Evolutionary conservation across 176 grass and related monocot species (phyloP).

Genomic region (Sorghum bicolor): Sorghum_bicolor_NCBIv3 NC_012871.2:71597501-71598000

Average conservation of each 20-base stretch:
- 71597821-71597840: neutral
- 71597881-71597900: constrained; percentile 56
- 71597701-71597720: neutral
- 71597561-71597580: neutral
- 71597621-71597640: constrained; percentile 9
- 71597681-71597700: neutral
- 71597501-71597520: neutral
- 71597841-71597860: constrained; percentile 32
- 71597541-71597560: neutral
- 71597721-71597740: neutral
- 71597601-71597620: neutral
- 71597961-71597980: constrained; percentile 96
- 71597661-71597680: neutral
- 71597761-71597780: neutral
- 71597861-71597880: neutral
- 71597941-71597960: constrained; percentile 66
- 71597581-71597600: neutral
- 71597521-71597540: neutral
- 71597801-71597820: neutral
- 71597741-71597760: neutral
- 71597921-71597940: constrained; percentile 46
- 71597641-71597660: neutral
- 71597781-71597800: neutral
- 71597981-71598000: constrained; percentile 97
- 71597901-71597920: constrained; percentile 36